Conservation (phyloP, 2,329 filamentous ascomycete species). For the Aureobasidium melanogenum region DNA sequence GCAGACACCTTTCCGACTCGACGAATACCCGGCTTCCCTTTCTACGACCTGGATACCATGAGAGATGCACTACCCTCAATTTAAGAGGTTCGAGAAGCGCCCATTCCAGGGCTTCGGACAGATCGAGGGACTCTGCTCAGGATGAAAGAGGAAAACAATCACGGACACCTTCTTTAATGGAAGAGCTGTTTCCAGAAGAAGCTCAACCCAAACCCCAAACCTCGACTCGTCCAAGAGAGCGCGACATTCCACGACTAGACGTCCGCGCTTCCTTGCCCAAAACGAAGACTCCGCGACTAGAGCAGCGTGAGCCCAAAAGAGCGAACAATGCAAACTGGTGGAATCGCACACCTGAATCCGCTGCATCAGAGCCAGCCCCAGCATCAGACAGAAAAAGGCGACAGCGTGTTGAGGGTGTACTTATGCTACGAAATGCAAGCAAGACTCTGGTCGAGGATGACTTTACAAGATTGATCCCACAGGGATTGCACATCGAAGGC, state of each 20-base stretch:
- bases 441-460: slow-evolving; percentile 56
- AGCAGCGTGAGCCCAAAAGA: neutral
- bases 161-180: slow-evolving; percentile 31
- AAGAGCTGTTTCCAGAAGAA: slow-evolving; percentile 49
- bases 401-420: slow-evolving; percentile 25
- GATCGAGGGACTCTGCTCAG: neutral
- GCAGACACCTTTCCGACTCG: neutral
- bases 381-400: neutral
- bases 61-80: neutral
- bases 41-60: neutral
- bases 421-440: slow-evolving; percentile 53
- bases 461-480: slow-evolving; percentile 59
- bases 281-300: neutral
- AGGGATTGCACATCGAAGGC: slow-evolving; percentile 54
- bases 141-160: neutral
- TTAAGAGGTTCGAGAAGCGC: neutral
- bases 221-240: slow-evolving; percentile 19
- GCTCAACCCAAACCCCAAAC: slow-evolving; percentile 16
- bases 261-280: neutral
- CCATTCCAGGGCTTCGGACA: neutral
- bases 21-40: neutral
- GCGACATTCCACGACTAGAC: slow-evolving; percentile 26
- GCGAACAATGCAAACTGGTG: neutral
- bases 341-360: neutral
- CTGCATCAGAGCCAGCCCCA: neutral